These are phyloP conservation scores for Trichophyton benhamiae DNA, from an alignment of 2,329 filamentous ascomycete genomes.

Conservation along the genomic window DNA sequence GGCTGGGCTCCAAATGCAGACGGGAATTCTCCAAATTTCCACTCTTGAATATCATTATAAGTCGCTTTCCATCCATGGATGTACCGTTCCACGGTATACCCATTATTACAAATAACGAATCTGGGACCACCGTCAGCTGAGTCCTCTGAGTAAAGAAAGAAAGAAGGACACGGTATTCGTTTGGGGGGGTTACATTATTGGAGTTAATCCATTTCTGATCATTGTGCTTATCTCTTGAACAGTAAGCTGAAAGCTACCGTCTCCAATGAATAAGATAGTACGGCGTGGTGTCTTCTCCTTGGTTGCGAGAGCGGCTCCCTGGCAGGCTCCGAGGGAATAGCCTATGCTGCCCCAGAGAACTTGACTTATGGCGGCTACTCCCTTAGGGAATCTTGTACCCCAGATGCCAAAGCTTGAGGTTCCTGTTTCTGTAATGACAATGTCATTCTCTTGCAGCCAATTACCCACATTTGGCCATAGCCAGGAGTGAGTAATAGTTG, in stretches of 20 bases:
- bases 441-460: slow-evolving; percentile 42
- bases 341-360: slow-evolving; percentile 50
- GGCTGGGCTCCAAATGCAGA: slow-evolving; percentile 52
- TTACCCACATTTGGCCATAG: slow-evolving; percentile 38
- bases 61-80: slow-evolving; percentile 66
- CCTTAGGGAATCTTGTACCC: slow-evolving; percentile 39
- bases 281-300: slow-evolving; percentile 33
- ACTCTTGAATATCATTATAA: slow-evolving; percentile 67
- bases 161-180: not conserved
- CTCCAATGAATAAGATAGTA: slow-evolving; percentile 70
- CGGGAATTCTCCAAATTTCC: slow-evolving; percentile 58
- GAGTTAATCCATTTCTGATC: slow-evolving; percentile 55
- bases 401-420: slow-evolving; percentile 45
- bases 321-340: slow-evolving; percentile 47
- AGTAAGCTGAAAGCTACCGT: slow-evolving; percentile 74
- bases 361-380: slow-evolving; percentile 38
- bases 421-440: slow-evolving; percentile 47
- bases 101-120: slow-evolving; percentile 71
- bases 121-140: slow-evolving; percentile 2
- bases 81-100: slow-evolving; percentile 73
- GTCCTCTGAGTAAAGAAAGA: not conserved
- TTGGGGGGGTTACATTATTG: slow-evolving; percentile 49
- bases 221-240: slow-evolving; percentile 74
- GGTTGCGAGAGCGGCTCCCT: slow-evolving; percentile 44
- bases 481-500: slow-evolving; percentile 37